Evolutionary conservation across 495 filamentous ascomycete genomes (phyloP), one percentile per base, ranked within the genome.

Genomic region (Lentithecium fluviatile): DNA sequence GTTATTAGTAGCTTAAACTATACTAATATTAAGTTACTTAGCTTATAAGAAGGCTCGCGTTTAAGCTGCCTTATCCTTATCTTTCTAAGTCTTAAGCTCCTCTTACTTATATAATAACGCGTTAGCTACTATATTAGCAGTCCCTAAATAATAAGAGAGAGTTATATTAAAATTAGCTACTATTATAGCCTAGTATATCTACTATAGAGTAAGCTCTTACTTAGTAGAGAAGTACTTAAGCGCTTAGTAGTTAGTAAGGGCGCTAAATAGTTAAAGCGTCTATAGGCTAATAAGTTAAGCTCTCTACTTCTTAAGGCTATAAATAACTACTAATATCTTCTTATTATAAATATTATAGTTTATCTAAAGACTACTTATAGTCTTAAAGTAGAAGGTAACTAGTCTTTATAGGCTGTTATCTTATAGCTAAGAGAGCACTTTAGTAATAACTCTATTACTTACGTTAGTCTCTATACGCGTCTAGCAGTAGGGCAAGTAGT

Each of bases 241-340:
- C 46, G 67, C 71, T 49, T 69, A 68, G 59, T 76, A 55, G 46
- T 76, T 71, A 4, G 64, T 74, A 6, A 70, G 32, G 17, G 72
- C 46, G 46, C 4, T 60, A 48, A 73, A 72, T 26, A 2, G 52
- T 54, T 51, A 11, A 25, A 59, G 49, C 45, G 57, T 52, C 36
- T 61, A 32, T 2, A 74, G 57, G 10, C 36, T 36, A 40, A 54
- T 54, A 11, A 54, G 32, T 40, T 76, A 62, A 13, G 56, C 2
- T 20, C 67, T 51, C 73, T 61, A 77, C 45, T 74, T 53, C 23
- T 70, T 42, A 7, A 77, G 60, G 47, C 54, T 66, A 21, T 47
- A 20, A n/a, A 77, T 63, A 24, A 77, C 73, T 11, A 64, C 67
- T 21, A 77, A 65, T 23, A 77, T 62, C 62, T 76, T 72, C 53